Evolutionary conservation across 2,329 filamentous ascomycete genomes (phyloP).

Genomic region (Ophiostoma tasmaniense): DNA sequence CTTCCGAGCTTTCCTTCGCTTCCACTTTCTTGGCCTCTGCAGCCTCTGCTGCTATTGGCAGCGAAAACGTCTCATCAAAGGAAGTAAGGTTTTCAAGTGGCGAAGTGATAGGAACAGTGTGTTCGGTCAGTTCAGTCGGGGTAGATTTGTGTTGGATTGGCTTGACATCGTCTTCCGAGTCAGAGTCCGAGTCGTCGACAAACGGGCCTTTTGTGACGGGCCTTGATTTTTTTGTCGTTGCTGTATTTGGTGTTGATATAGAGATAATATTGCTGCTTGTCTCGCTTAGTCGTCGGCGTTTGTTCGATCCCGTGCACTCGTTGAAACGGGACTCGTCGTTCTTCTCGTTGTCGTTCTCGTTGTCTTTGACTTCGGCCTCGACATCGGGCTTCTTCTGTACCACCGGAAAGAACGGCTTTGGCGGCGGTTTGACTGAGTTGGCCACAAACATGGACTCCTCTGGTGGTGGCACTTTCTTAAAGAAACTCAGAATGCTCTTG

Average conservation of each 20-base stretch:
- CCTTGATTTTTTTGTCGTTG: slow-evolving; percentile 33
- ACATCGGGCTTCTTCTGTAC: neutral
- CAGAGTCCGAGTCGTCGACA: slow-evolving; percentile 43
- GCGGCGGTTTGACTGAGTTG: neutral
- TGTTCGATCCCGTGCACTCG: slow-evolving; percentile 9
- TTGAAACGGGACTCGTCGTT: slow-evolving; percentile 8
- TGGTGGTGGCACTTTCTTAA: slow-evolving; percentile 57
- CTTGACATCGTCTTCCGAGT: slow-evolving; percentile 9
- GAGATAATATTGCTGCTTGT: neutral
- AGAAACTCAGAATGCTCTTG: slow-evolving; percentile 64
- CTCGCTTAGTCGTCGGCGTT: slow-evolving; percentile 9
- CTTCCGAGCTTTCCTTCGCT: slow-evolving; percentile 23
- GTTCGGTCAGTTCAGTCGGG: neutral
- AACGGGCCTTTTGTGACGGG: slow-evolving; percentile 46
- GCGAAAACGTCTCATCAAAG: slow-evolving; percentile 14
- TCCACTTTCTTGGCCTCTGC: slow-evolving; percentile 24
- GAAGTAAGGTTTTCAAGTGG: slow-evolving; percentile 5
- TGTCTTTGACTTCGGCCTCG: neutral
- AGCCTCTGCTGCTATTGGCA: neutral
- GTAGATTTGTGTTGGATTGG: neutral
- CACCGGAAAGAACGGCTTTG: neutral
- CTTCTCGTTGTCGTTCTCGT: neutral
- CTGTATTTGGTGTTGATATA: neutral
- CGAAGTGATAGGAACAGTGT: neutral
- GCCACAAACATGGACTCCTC: slow-evolving; percentile 50